Evolutionary conservation across 305 asterid species (phyloP).

Genomic region (Striga hermonthica): DNA sequence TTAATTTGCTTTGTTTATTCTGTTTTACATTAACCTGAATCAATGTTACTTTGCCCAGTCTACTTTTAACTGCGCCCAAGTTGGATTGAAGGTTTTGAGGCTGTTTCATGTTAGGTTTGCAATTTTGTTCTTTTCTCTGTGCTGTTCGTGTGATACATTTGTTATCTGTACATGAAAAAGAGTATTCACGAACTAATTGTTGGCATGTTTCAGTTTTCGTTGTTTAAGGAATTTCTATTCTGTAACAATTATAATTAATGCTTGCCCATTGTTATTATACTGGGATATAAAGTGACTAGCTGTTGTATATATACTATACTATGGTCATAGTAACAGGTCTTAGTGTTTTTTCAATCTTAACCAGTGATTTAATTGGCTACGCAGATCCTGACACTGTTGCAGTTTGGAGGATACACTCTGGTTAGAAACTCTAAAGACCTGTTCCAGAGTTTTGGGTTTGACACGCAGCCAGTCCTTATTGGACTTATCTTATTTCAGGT

Average conservation of each 20-base stretch:
- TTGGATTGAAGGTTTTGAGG: constrained; percentile 1
- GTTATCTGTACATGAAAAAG: constrained; percentile 2
- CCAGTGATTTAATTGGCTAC: constrained; percentile 26
- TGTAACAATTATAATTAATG: not conserved
- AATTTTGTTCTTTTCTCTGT: not conserved
- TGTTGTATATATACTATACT: constrained; percentile 8
- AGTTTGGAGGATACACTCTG: constrained; percentile 95
- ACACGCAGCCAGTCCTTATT: constrained; percentile 94
- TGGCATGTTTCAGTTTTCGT: not conserved
- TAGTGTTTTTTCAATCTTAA: constrained; percentile 14
- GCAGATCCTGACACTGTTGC: constrained; percentile 90
- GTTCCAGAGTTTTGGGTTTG: constrained; percentile 96
- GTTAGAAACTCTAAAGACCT: constrained; percentile 90
- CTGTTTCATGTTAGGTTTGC: constrained; percentile 8
- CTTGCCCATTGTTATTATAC: not conserved
- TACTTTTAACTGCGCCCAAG: not conserved
- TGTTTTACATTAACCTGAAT: not conserved
- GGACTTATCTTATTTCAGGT: constrained; percentile 98
- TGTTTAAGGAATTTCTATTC: constrained; percentile 18
- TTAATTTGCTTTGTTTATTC: too few relatives aligned
- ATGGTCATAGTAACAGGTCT: constrained; percentile 10
- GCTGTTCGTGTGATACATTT: not conserved
- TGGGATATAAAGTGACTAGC: constrained; percentile 5
- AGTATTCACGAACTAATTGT: constrained; percentile 3
- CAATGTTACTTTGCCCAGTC: not conserved